These are phyloP conservation scores for Plantago ovata DNA, from an alignment of 257 asterid species.

Conservation along the genomic window DNA sequence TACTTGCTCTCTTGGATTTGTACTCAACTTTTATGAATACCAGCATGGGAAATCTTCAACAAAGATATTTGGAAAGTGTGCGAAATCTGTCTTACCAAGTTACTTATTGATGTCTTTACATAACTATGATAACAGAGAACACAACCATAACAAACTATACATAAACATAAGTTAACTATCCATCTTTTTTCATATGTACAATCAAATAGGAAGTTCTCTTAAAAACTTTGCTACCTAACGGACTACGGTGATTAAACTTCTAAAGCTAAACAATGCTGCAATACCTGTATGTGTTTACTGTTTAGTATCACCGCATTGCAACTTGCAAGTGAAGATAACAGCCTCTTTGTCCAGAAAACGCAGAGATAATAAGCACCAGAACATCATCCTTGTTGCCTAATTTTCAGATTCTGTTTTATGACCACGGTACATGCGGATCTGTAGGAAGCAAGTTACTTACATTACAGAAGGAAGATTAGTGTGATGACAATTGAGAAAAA, in stretches of 20 bases:
- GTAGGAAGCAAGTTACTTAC: constrained; percentile 24
- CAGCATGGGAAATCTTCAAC: too few relatives aligned
- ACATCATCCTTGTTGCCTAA: constrained; percentile 16
- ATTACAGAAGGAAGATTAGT: not conserved
- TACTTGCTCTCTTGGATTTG: too few relatives aligned
- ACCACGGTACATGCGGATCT: constrained; percentile 88
- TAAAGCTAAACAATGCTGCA: not conserved
- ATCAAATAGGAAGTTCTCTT: not conserved
- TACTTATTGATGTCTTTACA: too few relatives aligned
- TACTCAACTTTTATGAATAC: too few relatives aligned
- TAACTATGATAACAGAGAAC: not conserved
- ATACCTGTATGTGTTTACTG: constrained; percentile 2
- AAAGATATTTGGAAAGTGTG: too few relatives aligned
- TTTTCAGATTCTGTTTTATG: constrained; percentile 36
- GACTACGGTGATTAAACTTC: too few relatives aligned
- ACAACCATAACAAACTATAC: constrained; percentile 1
- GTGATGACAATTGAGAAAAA: too few relatives aligned
- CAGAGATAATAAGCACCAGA: constrained; percentile 6
- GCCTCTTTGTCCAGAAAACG: constrained; percentile 3
- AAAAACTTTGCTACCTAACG: not conserved
- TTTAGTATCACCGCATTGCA: constrained; percentile 3
- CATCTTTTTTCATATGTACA: constrained; percentile 20
- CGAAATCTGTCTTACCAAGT: too few relatives aligned
- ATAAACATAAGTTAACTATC: not conserved
- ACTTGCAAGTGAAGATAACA: constrained; percentile 8